A percentile compares a stretch with the other conserved stretches of the same genome.
Evolutionary conservation across 148 eudicot species (phyloP).

Genomic region (Dianthus caryophyllus): DNA sequence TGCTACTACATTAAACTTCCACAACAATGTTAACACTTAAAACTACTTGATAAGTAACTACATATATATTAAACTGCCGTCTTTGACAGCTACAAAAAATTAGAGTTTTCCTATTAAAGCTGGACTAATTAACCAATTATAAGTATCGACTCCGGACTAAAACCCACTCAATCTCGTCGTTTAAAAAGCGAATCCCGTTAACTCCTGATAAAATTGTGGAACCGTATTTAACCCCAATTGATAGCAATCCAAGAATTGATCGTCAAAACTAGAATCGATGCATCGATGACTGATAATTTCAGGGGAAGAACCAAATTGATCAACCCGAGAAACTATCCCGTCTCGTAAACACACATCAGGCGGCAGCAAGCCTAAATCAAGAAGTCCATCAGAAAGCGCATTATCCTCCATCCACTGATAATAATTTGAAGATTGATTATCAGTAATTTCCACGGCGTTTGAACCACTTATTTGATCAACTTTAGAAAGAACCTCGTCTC

Average conservation of each 20-base stretch:
- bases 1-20: background rate
- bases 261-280: background rate
- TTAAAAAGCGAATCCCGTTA: background rate
- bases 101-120: background rate
- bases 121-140: background rate
- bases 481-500: background rate
- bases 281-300: background rate
- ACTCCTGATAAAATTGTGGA: background rate
- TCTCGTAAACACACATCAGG: no score
- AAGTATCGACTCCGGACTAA: background rate
- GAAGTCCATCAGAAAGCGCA: no score
- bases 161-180: background rate
- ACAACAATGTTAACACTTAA: background rate
- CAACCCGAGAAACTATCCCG: no score
- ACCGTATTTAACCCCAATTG: background rate
- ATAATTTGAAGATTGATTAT: no score
- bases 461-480: background rate
- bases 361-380: no score
- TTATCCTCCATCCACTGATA: no score
- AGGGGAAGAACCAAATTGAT: background rate
- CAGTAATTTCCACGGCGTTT: no score
- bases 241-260: background rate
- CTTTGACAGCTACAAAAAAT: background rate
- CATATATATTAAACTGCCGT: background rate
- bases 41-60: background rate